Conservation (phyloP, 306 rosid genomes). For the Hippophae rhamnoides region DNA sequence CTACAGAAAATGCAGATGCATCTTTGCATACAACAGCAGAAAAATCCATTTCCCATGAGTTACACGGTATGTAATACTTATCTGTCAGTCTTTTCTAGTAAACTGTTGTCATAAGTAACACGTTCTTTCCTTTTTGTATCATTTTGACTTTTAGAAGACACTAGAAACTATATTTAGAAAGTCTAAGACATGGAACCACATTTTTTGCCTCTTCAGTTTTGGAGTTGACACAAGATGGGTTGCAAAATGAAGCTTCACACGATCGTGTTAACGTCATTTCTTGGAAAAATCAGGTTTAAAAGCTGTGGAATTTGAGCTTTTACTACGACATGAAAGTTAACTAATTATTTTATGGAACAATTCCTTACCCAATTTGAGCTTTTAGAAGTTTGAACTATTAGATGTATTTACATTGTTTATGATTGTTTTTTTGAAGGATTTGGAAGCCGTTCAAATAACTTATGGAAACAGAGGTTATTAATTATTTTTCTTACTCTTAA, state of each 20-base stretch:
- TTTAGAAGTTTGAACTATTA: neutral
- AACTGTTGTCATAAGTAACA: slow-evolving; percentile 3
- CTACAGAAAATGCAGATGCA: slow-evolving; percentile 21
- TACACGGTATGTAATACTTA: slow-evolving; percentile 31
- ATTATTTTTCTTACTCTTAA: neutral
- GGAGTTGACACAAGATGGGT: slow-evolving; percentile 30
- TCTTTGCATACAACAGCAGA: slow-evolving; percentile 31
- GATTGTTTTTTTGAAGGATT: slow-evolving; percentile 28
- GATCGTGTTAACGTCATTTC: slow-evolving; percentile 22
- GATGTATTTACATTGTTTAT: neutral
- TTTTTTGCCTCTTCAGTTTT: slow-evolving; percentile 35
- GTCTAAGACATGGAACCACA: slow-evolving; percentile 19
- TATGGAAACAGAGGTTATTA: slow-evolving; percentile 31
- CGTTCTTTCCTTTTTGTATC: slow-evolving; percentile 1
- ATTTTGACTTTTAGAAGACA: slow-evolving; percentile 2
- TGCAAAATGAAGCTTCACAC: slow-evolving; percentile 32
- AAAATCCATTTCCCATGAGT: slow-evolving; percentile 15
- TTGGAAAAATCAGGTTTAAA: slow-evolving; percentile 54
- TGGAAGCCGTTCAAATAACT: slow-evolving; percentile 29
- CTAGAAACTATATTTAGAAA: slow-evolving; percentile 14
- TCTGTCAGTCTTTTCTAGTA: slow-evolving; percentile 17
- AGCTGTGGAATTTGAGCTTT: slow-evolving; percentile 14
- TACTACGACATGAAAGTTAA: neutral
- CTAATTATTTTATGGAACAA: neutral
- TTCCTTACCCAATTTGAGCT: neutral